Base-by-base conservation (phyloP, 768 basidiomycete species). In the Punctularia strigosozonata region DNA sequence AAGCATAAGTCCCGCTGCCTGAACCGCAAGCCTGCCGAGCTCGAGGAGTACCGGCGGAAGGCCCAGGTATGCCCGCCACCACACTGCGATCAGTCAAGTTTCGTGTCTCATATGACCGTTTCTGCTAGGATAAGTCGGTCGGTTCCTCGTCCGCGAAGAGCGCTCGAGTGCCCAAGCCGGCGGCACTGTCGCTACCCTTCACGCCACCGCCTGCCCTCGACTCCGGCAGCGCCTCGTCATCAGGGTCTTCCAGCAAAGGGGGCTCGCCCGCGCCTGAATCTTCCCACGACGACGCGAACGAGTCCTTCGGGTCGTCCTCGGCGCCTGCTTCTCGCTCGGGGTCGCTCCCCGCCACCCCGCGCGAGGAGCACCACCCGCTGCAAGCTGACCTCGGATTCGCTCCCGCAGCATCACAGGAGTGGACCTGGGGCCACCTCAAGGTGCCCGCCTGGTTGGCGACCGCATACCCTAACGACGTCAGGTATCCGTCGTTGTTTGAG, bases 1-100 rank as follows among this genome's bases (percentile, higher is more conserved):
- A 76, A 70, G 46, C 80, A 83, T 49, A 65, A 73, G 23, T 62
- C 63, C 28, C 65, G 78, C 22, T 83, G 80, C 52, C 51, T 73
- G 39, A 74, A 68, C 56, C 69, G 64, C 42, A 44, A 56, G 2
- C 50, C 57, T n/a, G 50, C 46, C 7, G 39, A 46, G 2, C 47
- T 46, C 12, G 25, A 39, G 34, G 34, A 39, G 17, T 23, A 49
- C 17, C 37, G 41, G 20, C 37, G 39, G 21, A 34, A 31, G 23
- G 47, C 33, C 42, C 33, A 20, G 7, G 36, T 31, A 13, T n/a
- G 4, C 23, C 23, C 15, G 5, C 14, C 15, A 14, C 15, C 14
- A 14, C 15, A 20, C 15, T 25, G 34, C 34, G 3, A 7, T 3
- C 38, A 10, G 19, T 33, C 7, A 5, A 22, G 14, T 13, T 28